Evolutionary conservation across 768 basidiomycete genomes (phyloP).

Genomic region (Chlorophyllum brunneum): DNA sequence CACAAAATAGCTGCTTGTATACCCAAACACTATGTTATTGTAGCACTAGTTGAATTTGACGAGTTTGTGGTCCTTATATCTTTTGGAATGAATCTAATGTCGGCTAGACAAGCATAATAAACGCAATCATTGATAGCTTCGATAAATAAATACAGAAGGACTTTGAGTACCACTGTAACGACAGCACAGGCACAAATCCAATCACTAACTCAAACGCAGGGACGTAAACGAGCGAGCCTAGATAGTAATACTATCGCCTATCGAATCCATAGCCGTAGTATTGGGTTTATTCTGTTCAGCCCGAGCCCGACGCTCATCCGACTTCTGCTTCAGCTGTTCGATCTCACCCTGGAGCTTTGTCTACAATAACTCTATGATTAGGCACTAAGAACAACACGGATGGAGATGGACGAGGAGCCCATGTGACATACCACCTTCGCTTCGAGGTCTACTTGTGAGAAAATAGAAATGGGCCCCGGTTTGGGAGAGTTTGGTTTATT

Average conservation of each 20-base stretch:
- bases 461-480: conserved; percentile 53
- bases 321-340: conserved; percentile 46
- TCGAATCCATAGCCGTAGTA: conserved; percentile 19
- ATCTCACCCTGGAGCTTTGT: conserved; percentile 57
- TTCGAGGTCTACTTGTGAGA: conserved; percentile 54
- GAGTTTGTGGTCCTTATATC: conserved; percentile 5
- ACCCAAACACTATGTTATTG: conserved; percentile 2
- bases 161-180: not conserved
- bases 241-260: conserved; percentile 16
- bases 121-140: not conserved
- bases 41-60: conserved; percentile 12
- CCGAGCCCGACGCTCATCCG: conserved; percentile 38
- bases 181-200: not conserved
- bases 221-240: conserved; percentile 8
- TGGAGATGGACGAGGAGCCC: not conserved
- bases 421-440: conserved; percentile 45
- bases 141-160: not conserved
- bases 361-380: conserved; percentile 27
- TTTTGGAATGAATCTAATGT: not conserved
- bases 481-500: conserved; percentile 37
- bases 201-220: too few relatives aligned
- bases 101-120: not conserved
- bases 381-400: not conserved
- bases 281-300: conserved; percentile 12
- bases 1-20: conserved; percentile 1